phyloP scores from a whole-genome alignment of 768 basidiomycete genomes.

The Leucocoprinus birnbaumii region DNA sequence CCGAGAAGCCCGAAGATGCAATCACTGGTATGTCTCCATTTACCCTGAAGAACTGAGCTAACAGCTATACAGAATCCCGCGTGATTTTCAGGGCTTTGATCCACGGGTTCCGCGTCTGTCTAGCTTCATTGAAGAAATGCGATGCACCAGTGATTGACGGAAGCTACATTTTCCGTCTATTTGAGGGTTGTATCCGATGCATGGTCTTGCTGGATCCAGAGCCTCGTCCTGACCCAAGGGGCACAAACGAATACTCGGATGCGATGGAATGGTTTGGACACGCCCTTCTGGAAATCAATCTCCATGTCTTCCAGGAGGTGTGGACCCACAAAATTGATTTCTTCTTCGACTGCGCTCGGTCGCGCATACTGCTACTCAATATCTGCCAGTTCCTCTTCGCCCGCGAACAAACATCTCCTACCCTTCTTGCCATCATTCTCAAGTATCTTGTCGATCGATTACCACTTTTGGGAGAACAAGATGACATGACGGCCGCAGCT shows the following conservation, averaged over 20 bases:
- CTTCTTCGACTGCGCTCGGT: constrained; percentile 78
- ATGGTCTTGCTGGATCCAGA: constrained; percentile 81
- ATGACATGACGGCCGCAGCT: constrained; percentile 77
- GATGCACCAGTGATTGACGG: constrained; percentile 82
- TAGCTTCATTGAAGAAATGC: constrained; percentile 74
- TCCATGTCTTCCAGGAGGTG: constrained; percentile 93
- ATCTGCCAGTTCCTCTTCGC: constrained; percentile 82
- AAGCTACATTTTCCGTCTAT: constrained; percentile 82
- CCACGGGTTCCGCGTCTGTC: constrained; percentile 81
- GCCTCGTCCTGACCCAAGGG: constrained; percentile 31
- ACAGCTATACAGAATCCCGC: constrained; percentile 62
- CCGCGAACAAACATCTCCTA: constrained; percentile 73
- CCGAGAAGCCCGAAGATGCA: constrained; percentile 81
- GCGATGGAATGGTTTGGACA: constrained; percentile 82
- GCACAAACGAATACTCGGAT: constrained; percentile 60
- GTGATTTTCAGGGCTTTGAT: constrained; percentile 84
- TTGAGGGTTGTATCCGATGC: constrained; percentile 80
- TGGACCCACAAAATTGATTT: constrained; percentile 93
- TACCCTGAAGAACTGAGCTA: constrained; percentile 8
- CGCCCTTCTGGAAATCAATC: constrained; percentile 77
- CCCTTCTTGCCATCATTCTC: constrained; percentile 86
- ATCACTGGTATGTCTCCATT: constrained; percentile 57
- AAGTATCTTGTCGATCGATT: constrained; percentile 82
- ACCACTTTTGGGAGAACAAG: constrained; percentile 79
- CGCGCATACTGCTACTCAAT: constrained; percentile 76